Evolutionary conservation across 2,329 filamentous ascomycete species (phyloP), one percentile per base, ranked within the genome.

Genomic region (Tolypocladium guangdongense): DNA sequence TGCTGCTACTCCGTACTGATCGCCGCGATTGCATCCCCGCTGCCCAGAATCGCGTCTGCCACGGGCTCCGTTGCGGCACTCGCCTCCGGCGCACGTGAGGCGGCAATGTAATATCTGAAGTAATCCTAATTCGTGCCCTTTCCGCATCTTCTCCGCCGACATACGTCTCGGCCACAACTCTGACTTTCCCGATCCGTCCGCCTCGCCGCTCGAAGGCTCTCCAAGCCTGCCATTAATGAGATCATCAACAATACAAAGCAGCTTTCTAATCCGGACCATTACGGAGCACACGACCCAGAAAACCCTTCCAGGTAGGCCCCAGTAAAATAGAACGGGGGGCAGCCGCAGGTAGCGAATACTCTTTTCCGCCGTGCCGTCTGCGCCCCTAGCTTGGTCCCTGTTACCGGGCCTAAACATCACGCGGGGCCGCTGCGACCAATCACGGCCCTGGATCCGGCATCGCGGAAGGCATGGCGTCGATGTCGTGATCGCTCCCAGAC

Each of bases 391-490:
- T 20, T n/a, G 18, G 43, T 47, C 18, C 27, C 43, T 10, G 27
- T 33, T 47, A 47, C 43, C 18, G 43, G 18, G 30, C 32, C 33
- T 46, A 48, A 52, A 54, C 51, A 49, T 56, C 58, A 60, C 48
- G 57, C 59, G 56, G 59, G 56, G 56, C 56, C 54, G 51, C 52
- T 37, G 50, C 52, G 55, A 49, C 70, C 71, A 74, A 72, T 73
- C 66, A 71, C 54, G 56, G 58, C 55, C 55, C 50, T 54, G 36
- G 27, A 6, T 47, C 35, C 57, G 62, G 60, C 65, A 70, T 74
- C 71, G 71, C 71, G 72, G 74, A 72, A 72, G 73, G 66, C 57
- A 69, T 76, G 75, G 74, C 73, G 73, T 70, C 68, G 73, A 76
- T 76, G 74, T 75, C 74, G 74, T 76, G 74, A 75, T 76, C 69